Conservation (phyloP, 768 basidiomycete genomes). For the Agaricus sinodeliciosus region DNA sequence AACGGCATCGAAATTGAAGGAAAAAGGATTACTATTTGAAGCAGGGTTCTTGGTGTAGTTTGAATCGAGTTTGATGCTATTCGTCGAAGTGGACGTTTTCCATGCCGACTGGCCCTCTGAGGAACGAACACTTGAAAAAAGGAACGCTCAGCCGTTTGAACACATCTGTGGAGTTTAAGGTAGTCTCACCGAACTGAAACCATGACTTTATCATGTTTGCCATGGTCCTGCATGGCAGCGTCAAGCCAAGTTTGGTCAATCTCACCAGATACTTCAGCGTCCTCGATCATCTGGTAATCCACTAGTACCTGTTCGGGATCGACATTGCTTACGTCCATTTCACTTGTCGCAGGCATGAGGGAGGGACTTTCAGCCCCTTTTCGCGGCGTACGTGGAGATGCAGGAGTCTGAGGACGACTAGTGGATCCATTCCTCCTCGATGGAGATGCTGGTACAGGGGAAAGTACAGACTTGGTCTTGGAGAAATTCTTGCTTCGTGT, state of each 20-base stretch:
- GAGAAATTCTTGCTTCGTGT: slow-evolving; percentile 22
- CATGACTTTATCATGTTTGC: slow-evolving; percentile 81
- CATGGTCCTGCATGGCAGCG: slow-evolving; percentile 39
- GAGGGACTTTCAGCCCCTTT: slow-evolving; percentile 42
- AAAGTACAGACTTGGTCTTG: slow-evolving; percentile 29
- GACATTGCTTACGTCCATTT: slow-evolving; percentile 71
- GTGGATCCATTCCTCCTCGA: slow-evolving; percentile 30
- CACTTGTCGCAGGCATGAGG: slow-evolving; percentile 42
- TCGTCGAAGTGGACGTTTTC: slow-evolving; percentile 36
- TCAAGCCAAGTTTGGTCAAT: slow-evolving; percentile 53
- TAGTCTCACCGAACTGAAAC: slow-evolving; percentile 65
- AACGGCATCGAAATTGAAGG: slow-evolving; percentile 69
- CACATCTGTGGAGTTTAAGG: neutral
- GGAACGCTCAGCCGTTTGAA: slow-evolving; percentile 4
- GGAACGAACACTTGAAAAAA: slow-evolving; percentile 52
- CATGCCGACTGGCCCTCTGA: slow-evolving; percentile 48
- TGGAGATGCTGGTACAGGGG: slow-evolving; percentile 49
- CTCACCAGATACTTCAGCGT: slow-evolving; percentile 60
- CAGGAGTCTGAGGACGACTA: slow-evolving; percentile 46
- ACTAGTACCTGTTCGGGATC: slow-evolving; percentile 73
- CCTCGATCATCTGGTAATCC: slow-evolving; percentile 67
- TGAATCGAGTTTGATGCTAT: slow-evolving; percentile 57
- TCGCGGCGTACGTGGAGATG: slow-evolving; percentile 44
- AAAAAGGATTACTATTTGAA: slow-evolving; percentile 20
- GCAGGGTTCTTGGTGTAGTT: slow-evolving; percentile 42